Evolutionary conservation across 768 basidiomycete species (phyloP), one percentile per base, ranked within the genome.

Genomic region (Nidularia sp.): DNA sequence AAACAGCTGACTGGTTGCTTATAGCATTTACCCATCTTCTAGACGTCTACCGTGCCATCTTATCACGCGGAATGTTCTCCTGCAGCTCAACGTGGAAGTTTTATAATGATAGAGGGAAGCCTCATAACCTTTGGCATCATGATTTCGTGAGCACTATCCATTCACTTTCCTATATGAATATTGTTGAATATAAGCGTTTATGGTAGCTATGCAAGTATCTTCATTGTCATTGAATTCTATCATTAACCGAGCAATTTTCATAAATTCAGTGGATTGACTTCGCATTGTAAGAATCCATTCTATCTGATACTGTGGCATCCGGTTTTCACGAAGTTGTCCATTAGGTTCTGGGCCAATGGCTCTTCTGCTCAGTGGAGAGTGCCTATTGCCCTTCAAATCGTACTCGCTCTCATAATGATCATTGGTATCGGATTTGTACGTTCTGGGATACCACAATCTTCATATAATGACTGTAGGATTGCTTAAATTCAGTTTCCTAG

Each of bases 1-100:
- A 25, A 8, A 39, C 2, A 8, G 9, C 36, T 39, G 1, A 39
- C 36, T 39, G 36, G 36, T n/a, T 39, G 8, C 36, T n/a, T 12
- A 10, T 45, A 13, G 8, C 9, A 25, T 45, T 12, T 45, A 10
- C 18, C 8, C 8, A 8, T 1, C 8, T 25, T 8, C 9, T 8
- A 85, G 78, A 86, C 85, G 2, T 84, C 84, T 2, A 84, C 83
- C 12, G 79, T 84, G 0, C 84, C 85, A 2, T 71, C 75, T 7
- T 87, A 85, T 60, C 83, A 84, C 53, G 80, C 83, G 0, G 85
- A 88, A 64, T 84, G 83, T 59, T 84, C 85, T 1, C 75, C 80
- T 4, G 77, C 83, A 3, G 72, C 80, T 32, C 72, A 72, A 51
- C 70, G 85, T 46, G 85, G 85, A 18, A 77, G 79, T 51, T 67